A percentile compares a stretch with the other conserved stretches of the same genome.
Evolutionary conservation across 2,329 filamentous ascomycete species (phyloP).

Genomic region (Daldinia eschscholtzii): DNA sequence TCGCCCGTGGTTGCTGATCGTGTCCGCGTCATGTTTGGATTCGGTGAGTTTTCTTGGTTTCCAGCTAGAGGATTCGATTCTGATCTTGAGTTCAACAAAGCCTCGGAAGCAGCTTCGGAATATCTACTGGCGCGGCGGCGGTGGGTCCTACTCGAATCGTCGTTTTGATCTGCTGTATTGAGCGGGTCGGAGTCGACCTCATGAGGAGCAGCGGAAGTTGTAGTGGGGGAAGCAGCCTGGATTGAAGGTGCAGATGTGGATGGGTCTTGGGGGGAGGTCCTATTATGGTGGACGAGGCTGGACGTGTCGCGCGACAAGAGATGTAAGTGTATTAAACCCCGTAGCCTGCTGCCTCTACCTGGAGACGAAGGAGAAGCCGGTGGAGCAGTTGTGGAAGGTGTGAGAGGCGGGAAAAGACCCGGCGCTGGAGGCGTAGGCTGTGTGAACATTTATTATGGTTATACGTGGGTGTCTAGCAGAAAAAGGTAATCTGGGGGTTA

Average conservation of each 20-base stretch:
- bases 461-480: constrained; percentile 26
- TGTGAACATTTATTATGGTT: constrained; percentile 50
- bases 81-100: constrained; percentile 47
- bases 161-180: constrained; percentile 27
- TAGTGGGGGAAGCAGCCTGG: constrained; percentile 41
- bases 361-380: constrained; percentile 37
- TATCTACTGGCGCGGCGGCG: constrained; percentile 45
- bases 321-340: constrained; percentile 50
- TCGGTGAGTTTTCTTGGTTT: constrained; percentile 16
- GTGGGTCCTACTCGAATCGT: constrained; percentile 33
- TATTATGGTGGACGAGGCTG: constrained; percentile 41
- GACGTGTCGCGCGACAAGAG: constrained; percentile 46
- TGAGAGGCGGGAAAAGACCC: constrained; percentile 49
- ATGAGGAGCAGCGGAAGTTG: constrained; percentile 36
- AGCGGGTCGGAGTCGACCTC: constrained; percentile 33
- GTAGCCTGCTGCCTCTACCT: constrained; percentile 46
- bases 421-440: constrained; percentile 49
- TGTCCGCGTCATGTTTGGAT: constrained; percentile 59
- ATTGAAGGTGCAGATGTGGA: constrained; percentile 42
- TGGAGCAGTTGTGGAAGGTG: constrained; percentile 46
- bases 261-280: constrained; percentile 27
- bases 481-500: constrained; percentile 25
- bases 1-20: constrained; percentile 57
- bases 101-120: constrained; percentile 48
- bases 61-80: constrained; percentile 31